Base-by-base conservation (phyloP, 495 filamentous ascomycete species). In the Penicillium taxi region DNA sequence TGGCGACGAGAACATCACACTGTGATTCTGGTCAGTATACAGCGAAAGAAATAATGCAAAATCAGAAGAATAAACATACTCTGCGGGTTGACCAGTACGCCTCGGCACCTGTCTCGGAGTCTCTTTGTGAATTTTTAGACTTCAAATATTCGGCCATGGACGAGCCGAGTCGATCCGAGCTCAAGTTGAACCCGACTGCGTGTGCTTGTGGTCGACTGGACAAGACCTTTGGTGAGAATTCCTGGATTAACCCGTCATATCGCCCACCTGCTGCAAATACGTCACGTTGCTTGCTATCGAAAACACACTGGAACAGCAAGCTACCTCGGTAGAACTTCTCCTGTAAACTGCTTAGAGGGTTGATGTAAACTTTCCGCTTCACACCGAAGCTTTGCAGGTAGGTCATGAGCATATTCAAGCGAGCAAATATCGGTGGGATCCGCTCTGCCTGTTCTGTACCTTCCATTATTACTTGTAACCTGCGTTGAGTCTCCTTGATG, bases 221-320 rank as follows among this genome's bases (percentile, higher is more conserved):
- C 26, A 65, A 25, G 23, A 58, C 55, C 26, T 60, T 64, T 4
- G 66, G 64, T 19, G 58, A 50, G 16, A 67, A 67, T 21, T 70
- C 61, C 34, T 66, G 61, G 23, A 98, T 90, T 27, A 98, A 64
- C 14, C 74, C 72, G 54, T 98, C 91, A 56, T 96, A 98, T 18
- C 91, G 80, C 18, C 91, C 91, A 32, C 91, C 91, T 22, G 89
- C 91, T 1, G 90, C 91, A 47, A 98, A 86, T 7, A 96, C 84
- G 45, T 91, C 82, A 19, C 73, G 67, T 45, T 77, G 77, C 58
- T 90, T 94, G 37, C 72, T 81, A 59, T 96, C 93, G 47, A 86
- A 88, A 1, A 96, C 58, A 44, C 89, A 96, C 44, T 93, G 81
- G 54, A 98, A 98, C 17, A 96, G 63, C 14, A 96, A 68, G 23